A percentile compares a stretch with the other conserved stretches of the same genome.
Conservation (phyloP, 306 rosid genomes). For the Chamaecrista fasciculata region DNA sequence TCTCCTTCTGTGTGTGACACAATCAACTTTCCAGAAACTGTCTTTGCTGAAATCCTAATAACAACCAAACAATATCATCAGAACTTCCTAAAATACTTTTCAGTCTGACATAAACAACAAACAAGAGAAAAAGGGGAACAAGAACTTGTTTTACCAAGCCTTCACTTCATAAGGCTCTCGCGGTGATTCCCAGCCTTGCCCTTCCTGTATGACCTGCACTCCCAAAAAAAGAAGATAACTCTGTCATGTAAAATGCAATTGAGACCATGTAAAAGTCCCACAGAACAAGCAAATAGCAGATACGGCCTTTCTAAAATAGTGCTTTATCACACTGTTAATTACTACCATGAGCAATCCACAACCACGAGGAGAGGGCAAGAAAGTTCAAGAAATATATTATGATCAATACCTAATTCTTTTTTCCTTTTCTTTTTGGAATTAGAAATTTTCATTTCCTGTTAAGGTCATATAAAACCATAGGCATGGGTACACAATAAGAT, state of each 20-base stretch:
- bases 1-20: constrained; percentile 66
- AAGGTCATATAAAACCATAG: constrained; percentile 25
- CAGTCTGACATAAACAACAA: constrained; percentile 20
- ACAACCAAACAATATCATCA: constrained; percentile 35
- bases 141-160: constrained; percentile 62
- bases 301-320: background rate
- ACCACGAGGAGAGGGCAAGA: background rate
- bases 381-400: background rate
- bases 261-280: background rate
- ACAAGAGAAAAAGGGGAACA: constrained; percentile 3
- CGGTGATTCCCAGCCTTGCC: constrained; percentile 98
- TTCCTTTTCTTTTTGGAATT: background rate
- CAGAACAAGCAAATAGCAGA: background rate
- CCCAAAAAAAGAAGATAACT: constrained; percentile 23
- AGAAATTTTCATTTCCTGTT: constrained; percentile 5
- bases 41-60: constrained; percentile 81
- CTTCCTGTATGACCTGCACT: constrained; percentile 70
- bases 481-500: background rate
- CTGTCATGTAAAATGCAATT: background rate
- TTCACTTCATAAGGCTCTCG: constrained; percentile 97
- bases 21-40: constrained; percentile 65
- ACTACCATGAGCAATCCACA: background rate
- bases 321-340: background rate
- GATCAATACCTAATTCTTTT: background rate
- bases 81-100: constrained; percentile 18